Percentiles rank a stretch among this genome's conserved stretches.
phyloP scores from a whole-genome alignment of 2,329 filamentous ascomycete genomes.

The Colletotrichum sp. region DNA sequence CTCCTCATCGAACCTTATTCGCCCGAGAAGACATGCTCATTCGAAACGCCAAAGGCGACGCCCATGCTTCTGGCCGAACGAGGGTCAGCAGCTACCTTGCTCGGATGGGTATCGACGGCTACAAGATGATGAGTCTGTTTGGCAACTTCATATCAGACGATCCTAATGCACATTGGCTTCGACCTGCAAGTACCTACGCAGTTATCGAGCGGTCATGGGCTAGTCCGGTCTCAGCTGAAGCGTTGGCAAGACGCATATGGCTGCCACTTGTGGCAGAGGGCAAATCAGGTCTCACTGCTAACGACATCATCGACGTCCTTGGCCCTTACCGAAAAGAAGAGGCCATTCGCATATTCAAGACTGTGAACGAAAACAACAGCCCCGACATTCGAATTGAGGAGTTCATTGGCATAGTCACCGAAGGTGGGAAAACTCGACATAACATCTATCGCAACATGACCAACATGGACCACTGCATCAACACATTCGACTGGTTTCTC shows the following conservation, averaged over 20 bases:
- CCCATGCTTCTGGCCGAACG: slow-evolving; percentile 25
- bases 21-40: slow-evolving; percentile 28
- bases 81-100: slow-evolving; percentile 28
- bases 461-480: slow-evolving; percentile 32
- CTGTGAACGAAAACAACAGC: slow-evolving; percentile 23
- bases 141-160: slow-evolving; percentile 30
- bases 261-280: slow-evolving; percentile 29
- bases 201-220: slow-evolving; percentile 30
- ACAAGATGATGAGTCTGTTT: slow-evolving; percentile 28
- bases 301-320: slow-evolving; percentile 31
- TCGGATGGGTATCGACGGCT: slow-evolving; percentile 29
- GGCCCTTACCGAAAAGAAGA: slow-evolving; percentile 28
- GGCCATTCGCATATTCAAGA: slow-evolving; percentile 25
- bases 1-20: slow-evolving; percentile 24
- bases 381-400: slow-evolving; percentile 33
- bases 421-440: slow-evolving; percentile 29
- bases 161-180: slow-evolving; percentile 28
- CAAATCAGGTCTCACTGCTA: slow-evolving; percentile 22
- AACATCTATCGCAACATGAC: slow-evolving; percentile 31
- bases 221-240: slow-evolving; percentile 28
- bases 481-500: slow-evolving; percentile 34
- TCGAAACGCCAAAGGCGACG: slow-evolving; percentile 28
- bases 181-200: slow-evolving; percentile 28
- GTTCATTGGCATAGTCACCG: slow-evolving; percentile 29
- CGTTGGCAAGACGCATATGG: slow-evolving; percentile 32